Evolutionary conservation across 208 protist species (phyloP).

Genomic region (Histomonas meleagridis): DNA sequence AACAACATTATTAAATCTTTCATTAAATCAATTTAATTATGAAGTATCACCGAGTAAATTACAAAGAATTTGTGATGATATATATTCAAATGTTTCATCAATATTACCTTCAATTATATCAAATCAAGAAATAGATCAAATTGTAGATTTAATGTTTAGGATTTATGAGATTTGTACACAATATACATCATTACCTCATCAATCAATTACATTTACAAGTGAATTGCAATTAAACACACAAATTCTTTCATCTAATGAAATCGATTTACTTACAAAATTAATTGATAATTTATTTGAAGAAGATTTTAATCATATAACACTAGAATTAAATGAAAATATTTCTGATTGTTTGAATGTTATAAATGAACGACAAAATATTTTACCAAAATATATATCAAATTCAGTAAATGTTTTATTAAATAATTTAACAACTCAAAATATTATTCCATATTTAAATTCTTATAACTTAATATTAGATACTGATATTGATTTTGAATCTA

Average conservation of each 20-base stretch:
- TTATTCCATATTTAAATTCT: neutral
- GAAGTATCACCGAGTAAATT: neutral
- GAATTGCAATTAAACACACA: neutral
- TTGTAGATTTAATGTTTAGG: neutral
- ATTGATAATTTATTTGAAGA: neutral
- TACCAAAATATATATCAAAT: neutral
- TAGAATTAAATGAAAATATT: neutral
- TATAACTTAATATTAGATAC: neutral
- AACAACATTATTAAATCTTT: neutral
- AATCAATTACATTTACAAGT: neutral
- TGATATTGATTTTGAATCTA: neutral
- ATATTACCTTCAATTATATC: neutral
- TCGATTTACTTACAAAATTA: neutral
- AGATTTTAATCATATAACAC: neutral
- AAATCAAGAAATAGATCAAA: neutral
- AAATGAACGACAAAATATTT: neutral
- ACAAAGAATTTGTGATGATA: neutral
- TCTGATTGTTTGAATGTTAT: neutral
- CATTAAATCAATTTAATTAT: neutral
- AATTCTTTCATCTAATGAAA: neutral
- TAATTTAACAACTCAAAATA: neutral
- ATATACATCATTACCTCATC: neutral
- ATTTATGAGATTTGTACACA: neutral
- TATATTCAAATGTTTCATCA: neutral
- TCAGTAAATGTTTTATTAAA: neutral